These are phyloP conservation scores for Verticillium isaacii DNA, from an alignment of 2,329 filamentous ascomycete genomes.

Conservation along the genomic window DNA sequence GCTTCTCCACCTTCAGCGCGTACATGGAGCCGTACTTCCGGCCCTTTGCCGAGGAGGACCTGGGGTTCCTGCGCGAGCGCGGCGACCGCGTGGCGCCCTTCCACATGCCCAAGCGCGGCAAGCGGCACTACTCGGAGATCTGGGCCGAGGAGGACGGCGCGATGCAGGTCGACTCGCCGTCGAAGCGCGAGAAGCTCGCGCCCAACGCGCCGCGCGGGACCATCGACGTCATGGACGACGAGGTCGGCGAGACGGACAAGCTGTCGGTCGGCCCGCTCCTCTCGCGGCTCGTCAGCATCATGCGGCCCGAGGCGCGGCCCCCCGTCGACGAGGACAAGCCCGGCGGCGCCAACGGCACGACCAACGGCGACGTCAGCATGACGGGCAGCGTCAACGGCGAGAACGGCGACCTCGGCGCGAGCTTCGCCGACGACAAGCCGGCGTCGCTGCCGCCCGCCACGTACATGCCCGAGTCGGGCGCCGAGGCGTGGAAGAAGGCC, in stretches of 20 bases:
- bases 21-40: conserved; percentile 91
- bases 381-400: conserved; percentile 39
- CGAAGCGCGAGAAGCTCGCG: conserved; percentile 61
- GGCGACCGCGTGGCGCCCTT: conserved; percentile 83
- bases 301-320: conserved; percentile 69
- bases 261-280: conserved; percentile 85
- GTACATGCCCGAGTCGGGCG: conserved; percentile 71
- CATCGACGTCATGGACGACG: conserved; percentile 83
- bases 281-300: conserved; percentile 70
- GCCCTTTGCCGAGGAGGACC: conserved; percentile 85
- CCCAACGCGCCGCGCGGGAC: conserved; percentile 79
- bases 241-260: conserved; percentile 81
- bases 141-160: conserved; percentile 93
- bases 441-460: conserved; percentile 61
- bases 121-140: conserved; percentile 79
- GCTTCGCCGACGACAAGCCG: conserved; percentile 30
- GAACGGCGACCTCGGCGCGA: conserved; percentile 22
- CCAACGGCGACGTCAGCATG: conserved; percentile 49
- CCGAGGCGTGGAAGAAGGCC: conserved; percentile 74
- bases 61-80: conserved; percentile 86
- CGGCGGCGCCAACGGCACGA: conserved; percentile 43
- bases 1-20: conserved; percentile 85
- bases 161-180: conserved; percentile 65
- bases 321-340: conserved; percentile 53
- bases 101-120: conserved; percentile 77